Evolutionary conservation across 768 basidiomycete genomes (phyloP).

Genomic region (Leccinum sublutescens): DNA sequence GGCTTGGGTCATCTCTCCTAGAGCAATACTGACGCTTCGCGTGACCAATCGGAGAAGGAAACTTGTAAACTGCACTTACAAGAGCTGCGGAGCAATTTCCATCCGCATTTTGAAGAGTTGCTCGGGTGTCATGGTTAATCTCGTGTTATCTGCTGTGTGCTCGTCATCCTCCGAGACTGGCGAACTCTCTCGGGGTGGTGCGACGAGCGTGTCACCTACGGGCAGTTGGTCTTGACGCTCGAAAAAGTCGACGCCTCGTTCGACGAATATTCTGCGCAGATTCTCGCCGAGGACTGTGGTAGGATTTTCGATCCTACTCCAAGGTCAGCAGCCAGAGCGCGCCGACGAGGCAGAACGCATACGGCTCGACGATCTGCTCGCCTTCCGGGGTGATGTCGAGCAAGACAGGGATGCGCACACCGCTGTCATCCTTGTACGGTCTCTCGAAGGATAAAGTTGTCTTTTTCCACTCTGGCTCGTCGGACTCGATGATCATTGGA

Average conservation of each 20-base stretch:
- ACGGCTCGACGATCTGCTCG: conserved; percentile 71
- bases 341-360: conserved; percentile 28
- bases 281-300: conserved; percentile 61
- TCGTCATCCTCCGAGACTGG: conserved; percentile 28
- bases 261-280: conserved; percentile 65
- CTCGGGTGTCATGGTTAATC: conserved; percentile 63
- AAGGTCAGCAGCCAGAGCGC: conserved; percentile 20
- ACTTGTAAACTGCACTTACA: conserved; percentile 47
- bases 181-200: conserved; percentile 27
- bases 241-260: conserved; percentile 76
- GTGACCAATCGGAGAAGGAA: conserved; percentile 13
- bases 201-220: conserved; percentile 20
- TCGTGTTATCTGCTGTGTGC: conserved; percentile 30
- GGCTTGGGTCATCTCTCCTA: conserved; percentile 79
- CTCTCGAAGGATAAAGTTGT: conserved; percentile 70
- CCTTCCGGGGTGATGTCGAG: conserved; percentile 72
- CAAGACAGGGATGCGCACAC: conserved; percentile 57
- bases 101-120: conserved; percentile 72
- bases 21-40: conserved; percentile 51
- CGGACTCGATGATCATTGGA: conserved; percentile 17
- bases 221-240: conserved; percentile 43
- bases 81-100: conserved; percentile 68
- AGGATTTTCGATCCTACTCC: conserved; percentile 51
- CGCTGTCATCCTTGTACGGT: conserved; percentile 79
- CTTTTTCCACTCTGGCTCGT: conserved; percentile 51